phyloP scores from a whole-genome alignment of 495 filamentous ascomycete genomes.

The Saxophila tyrrhenica region DNA sequence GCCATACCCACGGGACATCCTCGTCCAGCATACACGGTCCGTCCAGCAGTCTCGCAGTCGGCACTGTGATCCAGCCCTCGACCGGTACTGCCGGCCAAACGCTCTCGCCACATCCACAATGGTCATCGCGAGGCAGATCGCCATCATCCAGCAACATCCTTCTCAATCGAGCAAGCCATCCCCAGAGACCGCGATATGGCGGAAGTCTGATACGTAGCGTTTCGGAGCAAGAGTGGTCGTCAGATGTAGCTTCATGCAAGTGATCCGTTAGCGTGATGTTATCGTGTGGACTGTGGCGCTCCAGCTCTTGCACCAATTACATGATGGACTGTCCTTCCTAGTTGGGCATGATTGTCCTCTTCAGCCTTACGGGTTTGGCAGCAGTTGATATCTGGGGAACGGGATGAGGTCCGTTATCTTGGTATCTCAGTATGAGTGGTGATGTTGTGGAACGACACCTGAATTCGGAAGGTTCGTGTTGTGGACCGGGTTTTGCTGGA shows the following conservation, averaged over 20 bases:
- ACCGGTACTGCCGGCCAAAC: no score
- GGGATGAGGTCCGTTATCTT: no score
- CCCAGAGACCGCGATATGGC: neutral
- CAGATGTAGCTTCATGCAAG: neutral
- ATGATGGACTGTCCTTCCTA: neutral
- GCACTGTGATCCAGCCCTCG: no score
- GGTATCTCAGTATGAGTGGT: no score
- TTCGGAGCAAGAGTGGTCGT: neutral
- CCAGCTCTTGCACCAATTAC: neutral
- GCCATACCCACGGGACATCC: neutral
- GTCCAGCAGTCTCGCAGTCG: no score
- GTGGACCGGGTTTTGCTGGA: no score
- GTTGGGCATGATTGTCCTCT: neutral
- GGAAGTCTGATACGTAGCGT: neutral
- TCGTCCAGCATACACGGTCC: no score
- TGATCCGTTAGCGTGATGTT: neutral
- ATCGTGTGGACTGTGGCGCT: neutral
- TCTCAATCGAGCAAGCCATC: neutral
- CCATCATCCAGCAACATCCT: neutral
- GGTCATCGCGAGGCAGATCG: neutral
- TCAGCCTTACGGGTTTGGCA: neutral
- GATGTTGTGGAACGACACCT: no score
- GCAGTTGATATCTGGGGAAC: no score
- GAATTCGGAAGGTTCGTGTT: no score
- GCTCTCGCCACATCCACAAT: neutral